These are phyloP conservation scores for Rhizopus delemar DNA, from an alignment of 371 early-diverging fungal genomes.

Conservation along the genomic window DNA sequence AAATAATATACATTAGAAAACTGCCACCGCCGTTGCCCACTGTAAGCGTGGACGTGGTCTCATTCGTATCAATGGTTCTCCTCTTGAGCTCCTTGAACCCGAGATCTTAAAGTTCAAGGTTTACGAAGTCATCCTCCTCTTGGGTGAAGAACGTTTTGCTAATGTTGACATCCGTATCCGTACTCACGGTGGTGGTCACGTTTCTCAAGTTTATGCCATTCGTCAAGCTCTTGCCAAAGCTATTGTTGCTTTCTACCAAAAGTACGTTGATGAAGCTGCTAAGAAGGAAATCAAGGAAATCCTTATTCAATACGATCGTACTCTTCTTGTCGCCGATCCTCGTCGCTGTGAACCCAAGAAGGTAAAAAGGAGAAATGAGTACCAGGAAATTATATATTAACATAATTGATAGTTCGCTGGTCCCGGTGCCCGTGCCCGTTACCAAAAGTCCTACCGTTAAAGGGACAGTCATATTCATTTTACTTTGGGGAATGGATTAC, in stretches of 20 bases:
- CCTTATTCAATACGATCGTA: too few relatives aligned
- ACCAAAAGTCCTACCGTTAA: conserved; percentile 98
- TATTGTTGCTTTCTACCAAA: conserved; percentile 99
- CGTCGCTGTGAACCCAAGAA: conserved; percentile 76
- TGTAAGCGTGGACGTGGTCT: conserved; percentile 61
- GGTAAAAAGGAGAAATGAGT: conserved; percentile 16
- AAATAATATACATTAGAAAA: conserved; percentile 72
- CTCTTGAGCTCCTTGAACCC: conserved; percentile 95
- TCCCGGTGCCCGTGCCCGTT: conserved; percentile 99
- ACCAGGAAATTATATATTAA: conserved; percentile 1
- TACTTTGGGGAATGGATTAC: neutral
- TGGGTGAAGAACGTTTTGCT: conserved; percentile 96
- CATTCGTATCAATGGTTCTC: conserved; percentile 90
- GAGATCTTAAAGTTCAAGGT: conserved; percentile 97
- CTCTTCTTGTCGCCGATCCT: too few relatives aligned
- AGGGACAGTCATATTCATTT: conserved; percentile 2
- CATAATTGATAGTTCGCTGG: conserved; percentile 87
- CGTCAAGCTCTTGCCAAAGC: conserved; percentile 93
- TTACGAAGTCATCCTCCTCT: conserved; percentile 96
- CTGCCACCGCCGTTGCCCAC: conserved; percentile 97
- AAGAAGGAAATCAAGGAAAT: conserved; percentile 84
- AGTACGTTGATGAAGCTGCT: conserved; percentile 98
- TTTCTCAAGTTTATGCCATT: conserved; percentile 75
- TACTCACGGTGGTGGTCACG: conserved; percentile 97
- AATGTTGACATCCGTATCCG: conserved; percentile 97